phyloP scores from a whole-genome alignment of 2,329 filamentous ascomycete species.

The Cordyceps javanica region DNA sequence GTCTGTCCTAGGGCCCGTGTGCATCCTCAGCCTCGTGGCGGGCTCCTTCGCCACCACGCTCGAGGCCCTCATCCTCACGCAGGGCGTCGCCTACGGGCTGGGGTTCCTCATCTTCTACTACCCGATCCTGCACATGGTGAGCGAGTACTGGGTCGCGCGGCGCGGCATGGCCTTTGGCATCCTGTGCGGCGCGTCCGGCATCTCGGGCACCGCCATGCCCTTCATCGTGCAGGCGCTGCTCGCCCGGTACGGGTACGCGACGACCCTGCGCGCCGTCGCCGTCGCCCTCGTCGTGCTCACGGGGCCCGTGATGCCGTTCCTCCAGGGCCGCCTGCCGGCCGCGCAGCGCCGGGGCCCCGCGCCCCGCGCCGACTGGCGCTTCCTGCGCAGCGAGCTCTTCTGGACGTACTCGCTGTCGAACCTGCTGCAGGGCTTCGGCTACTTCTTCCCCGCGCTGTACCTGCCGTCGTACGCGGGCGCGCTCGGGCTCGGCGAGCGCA shows the following conservation, averaged over 20 bases:
- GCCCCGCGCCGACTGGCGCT: slow-evolving; percentile 22
- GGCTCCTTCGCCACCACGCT: slow-evolving; percentile 29
- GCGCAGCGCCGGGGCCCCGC: background rate
- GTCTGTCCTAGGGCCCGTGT: slow-evolving; percentile 21
- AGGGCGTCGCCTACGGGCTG: slow-evolving; percentile 33
- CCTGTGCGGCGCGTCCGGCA: slow-evolving; percentile 25
- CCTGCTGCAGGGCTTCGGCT: slow-evolving; percentile 45
- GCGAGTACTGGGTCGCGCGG: slow-evolving; percentile 32
- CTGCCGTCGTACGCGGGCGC: slow-evolving; percentile 41
- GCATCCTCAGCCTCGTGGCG: slow-evolving; percentile 28
- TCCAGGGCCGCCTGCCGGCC: slow-evolving; percentile 27
- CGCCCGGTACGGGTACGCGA: slow-evolving; percentile 29
- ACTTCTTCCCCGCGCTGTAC: slow-evolving; percentile 47
- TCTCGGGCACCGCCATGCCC: slow-evolving; percentile 27
- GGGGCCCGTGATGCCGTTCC: slow-evolving; percentile 31
- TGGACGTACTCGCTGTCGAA: slow-evolving; percentile 46
- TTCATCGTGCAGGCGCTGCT: slow-evolving; percentile 33
- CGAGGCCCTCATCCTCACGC: slow-evolving; percentile 31
- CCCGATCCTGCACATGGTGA: slow-evolving; percentile 33
- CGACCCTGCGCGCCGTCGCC: slow-evolving; percentile 30
- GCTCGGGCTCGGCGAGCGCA: slow-evolving; percentile 27
- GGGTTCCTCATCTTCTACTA: slow-evolving; percentile 33
- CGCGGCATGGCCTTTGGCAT: slow-evolving; percentile 33
- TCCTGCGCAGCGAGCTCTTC: slow-evolving; percentile 40
- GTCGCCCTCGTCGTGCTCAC: slow-evolving; percentile 30